phyloP scores from a whole-genome alignment of 495 filamentous ascomycete species.

The Daldinia grandis region DNA sequence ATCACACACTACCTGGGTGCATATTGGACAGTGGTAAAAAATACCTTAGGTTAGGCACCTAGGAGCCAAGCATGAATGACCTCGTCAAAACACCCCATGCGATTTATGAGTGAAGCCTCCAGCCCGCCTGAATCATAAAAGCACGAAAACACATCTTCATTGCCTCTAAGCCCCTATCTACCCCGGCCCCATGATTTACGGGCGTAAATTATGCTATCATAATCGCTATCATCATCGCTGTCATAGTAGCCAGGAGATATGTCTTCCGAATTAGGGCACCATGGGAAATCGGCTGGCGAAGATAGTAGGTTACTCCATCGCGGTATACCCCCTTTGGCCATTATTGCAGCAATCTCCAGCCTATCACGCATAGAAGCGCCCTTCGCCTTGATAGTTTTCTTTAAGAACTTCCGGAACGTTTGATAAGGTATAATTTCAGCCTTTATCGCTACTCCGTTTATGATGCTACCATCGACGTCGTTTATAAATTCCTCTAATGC shows the following conservation, averaged over 20 bases:
- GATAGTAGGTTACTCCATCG: neutral
- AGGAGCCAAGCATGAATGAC: too few relatives aligned
- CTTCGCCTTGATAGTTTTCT: neutral
- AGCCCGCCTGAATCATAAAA: too few relatives aligned
- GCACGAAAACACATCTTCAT: too few relatives aligned
- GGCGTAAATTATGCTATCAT: neutral
- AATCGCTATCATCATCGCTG: neutral
- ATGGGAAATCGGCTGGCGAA: neutral
- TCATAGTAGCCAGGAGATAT: neutral
- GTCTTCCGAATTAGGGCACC: neutral
- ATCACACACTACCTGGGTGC: too few relatives aligned
- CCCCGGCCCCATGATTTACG: too few relatives aligned
- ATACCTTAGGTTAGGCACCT: too few relatives aligned
- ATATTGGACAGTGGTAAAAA: too few relatives aligned
- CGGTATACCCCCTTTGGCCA: neutral
- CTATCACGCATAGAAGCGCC: neutral
- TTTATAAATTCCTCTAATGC: neutral
- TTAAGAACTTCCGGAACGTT: neutral
- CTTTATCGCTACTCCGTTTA: neutral
- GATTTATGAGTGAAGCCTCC: too few relatives aligned
- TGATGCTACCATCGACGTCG: neutral
- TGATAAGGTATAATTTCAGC: neutral
- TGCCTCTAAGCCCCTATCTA: too few relatives aligned
- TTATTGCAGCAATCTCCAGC: neutral
- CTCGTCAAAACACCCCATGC: too few relatives aligned